These are phyloP conservation scores for Marsdenia floribunda DNA, from an alignment of 257 asterid genomes.

Conservation along the genomic window DNA sequence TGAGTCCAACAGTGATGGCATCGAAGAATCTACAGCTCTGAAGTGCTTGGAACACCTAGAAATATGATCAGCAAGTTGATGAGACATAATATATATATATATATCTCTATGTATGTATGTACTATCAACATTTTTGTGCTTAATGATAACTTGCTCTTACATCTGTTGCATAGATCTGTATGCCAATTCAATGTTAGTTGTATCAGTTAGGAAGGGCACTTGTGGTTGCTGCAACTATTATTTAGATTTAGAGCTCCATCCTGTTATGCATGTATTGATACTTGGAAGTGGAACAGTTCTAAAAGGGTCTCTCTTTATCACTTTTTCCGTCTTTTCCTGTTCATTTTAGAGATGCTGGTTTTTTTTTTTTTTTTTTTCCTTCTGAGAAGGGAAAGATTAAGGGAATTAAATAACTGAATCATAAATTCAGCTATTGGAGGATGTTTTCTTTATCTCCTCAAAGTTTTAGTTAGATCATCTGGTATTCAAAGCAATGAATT, in stretches of 20 bases:
- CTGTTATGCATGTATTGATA: too few species aligned
- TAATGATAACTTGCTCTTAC: background rate
- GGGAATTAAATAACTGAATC: too few species aligned
- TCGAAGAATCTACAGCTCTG: conserved; percentile 53
- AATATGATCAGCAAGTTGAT: conserved; percentile 30
- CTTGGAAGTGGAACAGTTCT: background rate
- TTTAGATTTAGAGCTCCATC: too few species aligned
- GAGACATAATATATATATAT: background rate
- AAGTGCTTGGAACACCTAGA: conserved; percentile 75
- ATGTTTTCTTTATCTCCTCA: too few species aligned
- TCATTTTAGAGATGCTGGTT: too few species aligned
- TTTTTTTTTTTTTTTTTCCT: too few species aligned
- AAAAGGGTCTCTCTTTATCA: background rate
- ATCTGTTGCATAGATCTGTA: background rate
- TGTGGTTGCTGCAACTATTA: too few species aligned
- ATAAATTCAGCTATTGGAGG: too few species aligned
- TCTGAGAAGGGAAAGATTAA: too few species aligned
- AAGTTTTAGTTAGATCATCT: too few species aligned
- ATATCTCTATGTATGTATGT: too few species aligned
- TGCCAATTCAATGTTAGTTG: background rate
- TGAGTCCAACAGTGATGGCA: conserved; percentile 21
- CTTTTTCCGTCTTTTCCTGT: background rate
- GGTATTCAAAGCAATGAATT: too few species aligned
- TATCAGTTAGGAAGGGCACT: background rate
- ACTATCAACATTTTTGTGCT: background rate